Evolutionary conservation across 2,329 filamentous ascomycete species (phyloP), one percentile per base, ranked within the genome.

Genomic region (Fusarium succisae): DNA sequence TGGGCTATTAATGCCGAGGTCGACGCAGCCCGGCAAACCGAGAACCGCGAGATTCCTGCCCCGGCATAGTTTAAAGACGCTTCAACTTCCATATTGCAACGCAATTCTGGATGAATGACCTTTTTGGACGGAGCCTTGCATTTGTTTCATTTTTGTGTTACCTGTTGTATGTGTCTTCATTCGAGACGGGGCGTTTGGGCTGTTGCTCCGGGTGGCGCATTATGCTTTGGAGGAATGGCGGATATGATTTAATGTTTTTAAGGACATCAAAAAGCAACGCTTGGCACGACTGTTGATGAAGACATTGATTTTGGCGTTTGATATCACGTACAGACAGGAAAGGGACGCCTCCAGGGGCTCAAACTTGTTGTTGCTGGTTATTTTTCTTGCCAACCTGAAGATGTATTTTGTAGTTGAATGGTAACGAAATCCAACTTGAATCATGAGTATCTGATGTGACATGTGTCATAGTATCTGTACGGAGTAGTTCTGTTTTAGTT

Each of bases 1-100:
- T 78, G 79, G 70, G 75, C 76, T 11, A 74, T 81, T 39, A 80
- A 80, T 38, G 64, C 76, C 1, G 79, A 80, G 28, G 74, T 73
- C 15, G 78, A 81, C 26, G 59, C 58, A 54, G 55, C 47, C 30
- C 64, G 74, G 44, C 62, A 72, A 51, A 63, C 43, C 5, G 73
- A 76, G 18, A 50, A 44, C 28, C 70, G 70, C 32, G 72, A 76
- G 39, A 60, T 78, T 59, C 38, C 61, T 44, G 73, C 74, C 17
- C 75, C 61, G 32, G 76, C 72, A 32, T 78, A 76, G 62, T 39
- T 45, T 14, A 8, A 30, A 17, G 15, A 64, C 39, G 26, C 50
- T 39, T 22, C 20, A 50, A 26, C n/a, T 35, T 41, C 28, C 41
- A 5, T 39, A 24, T 57, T 57, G 55, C 22, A 38, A 56, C 51